Evolutionary conservation across 148 eudicot genomes (phyloP), one percentile per base, ranked within the genome.

Genomic region (Chenopodium quinoa): DNA sequence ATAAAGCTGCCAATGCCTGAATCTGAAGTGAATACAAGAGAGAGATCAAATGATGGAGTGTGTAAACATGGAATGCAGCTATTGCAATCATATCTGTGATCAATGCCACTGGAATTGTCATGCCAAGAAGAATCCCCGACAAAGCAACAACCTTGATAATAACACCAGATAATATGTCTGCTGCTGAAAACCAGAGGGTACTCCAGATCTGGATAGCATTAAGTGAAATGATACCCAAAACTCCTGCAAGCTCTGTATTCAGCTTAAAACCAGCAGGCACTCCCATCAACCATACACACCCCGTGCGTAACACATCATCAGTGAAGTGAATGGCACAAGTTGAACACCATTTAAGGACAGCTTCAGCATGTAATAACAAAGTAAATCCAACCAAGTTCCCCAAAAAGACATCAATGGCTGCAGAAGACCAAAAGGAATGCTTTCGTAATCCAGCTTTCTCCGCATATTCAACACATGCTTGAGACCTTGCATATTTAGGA

Each of bases 251-350:
- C 88, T 96, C 98, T 44, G 93, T 90, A 86, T 96, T 96, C 79
- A 96, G 88, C 90, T 96, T 96, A 82, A 96, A 96, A 82, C 99
- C 99, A 9, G 99, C 99, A 73, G 99, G 99, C 71, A 91, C 93
- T 50, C 97, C 98, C 98, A 96, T 94, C 85, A 96, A 88, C 93
- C 98, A 92, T 47, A 90, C 99, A 88, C 94, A 96, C 47, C 99
- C 97, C 13, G 85, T 91, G 50, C 98, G 97, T 85, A 94, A 84
- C 77, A 89, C 84, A 81, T 90, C 84, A 83, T 91, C 88, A 22
- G 93, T 94, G 74, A 91, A 81, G 83, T 88, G 88, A 54, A 75
- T 76, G 68, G 91, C 79, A 75, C 88, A 84, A 69, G 75, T 79
- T 67, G 86, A 89, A 89, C 89, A 81, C 93, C 87, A 86, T 50